Base-by-base conservation (phyloP, 495 filamentous ascomycete species). In the Penicillium dipodomyicola region DNA sequence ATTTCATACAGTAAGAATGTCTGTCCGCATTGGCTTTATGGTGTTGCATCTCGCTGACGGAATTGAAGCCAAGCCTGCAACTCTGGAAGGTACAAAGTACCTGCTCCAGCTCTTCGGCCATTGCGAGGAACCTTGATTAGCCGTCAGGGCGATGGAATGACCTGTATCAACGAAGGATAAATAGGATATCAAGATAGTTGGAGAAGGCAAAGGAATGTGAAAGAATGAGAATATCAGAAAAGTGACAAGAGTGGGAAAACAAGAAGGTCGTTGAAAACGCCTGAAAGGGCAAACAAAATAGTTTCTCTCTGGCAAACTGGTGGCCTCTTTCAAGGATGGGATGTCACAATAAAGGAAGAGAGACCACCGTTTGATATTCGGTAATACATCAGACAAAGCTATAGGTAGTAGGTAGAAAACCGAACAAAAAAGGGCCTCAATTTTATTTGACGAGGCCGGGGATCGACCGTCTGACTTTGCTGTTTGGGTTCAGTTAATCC, bases 41-140 rank as follows among this genome's bases (percentile, higher is more conserved):
- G 1, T 61, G 52, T 27, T 67, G 71, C 74, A 84, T 76, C 1
- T 65, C 67, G 6, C 64, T 54, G 9, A 56, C 52, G 3, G 67
- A 72, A 46, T 83, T 77, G 67, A 96, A 96, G 4, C 75, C 71
- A 49, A 71, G 82, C 0, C 76, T 76, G 65, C 90, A 96, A 19
- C 79, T 73, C 37, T 15, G 8, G 19, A 37, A 46, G 52, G 52
- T 30, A 20, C 49, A 52, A 11, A 3, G 32, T 30, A 52, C 9
- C 23, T 32, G 15, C n/a, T 48, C 35, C 2, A n/a, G 37, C 19
- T 42, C 37, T 29, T 52, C 50, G 1, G 50, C 39, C 50, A 52
- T 52, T 2, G 39, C 11, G 10, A 48, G 14, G 9, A 17, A 17
- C 15, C 15, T 39, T 39, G 6, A 37, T 37, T 5, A n/a, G 14